Evolutionary conservation across 805 yeast genomes (phyloP), one percentile per base, ranked within the genome.

Genomic region (Ogataea nitratoaversa): DNA sequence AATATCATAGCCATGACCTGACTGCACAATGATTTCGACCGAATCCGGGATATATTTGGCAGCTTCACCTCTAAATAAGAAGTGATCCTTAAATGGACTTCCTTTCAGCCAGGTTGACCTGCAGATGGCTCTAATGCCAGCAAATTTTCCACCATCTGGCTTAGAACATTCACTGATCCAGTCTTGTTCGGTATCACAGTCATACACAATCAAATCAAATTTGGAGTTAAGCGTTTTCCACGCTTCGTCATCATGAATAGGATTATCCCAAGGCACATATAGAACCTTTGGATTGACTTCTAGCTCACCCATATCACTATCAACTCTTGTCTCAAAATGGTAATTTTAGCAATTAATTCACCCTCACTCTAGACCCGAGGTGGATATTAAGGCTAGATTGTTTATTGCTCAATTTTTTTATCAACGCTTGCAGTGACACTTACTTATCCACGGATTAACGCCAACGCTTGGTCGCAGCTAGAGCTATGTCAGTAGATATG

Each of bases 1-100:
- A 16, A 62, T 60, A 43, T 66, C 70, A 41, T 55, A 62, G 0
- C 71, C 71, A 47, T 66, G 70, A 0, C 71, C 71, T 0, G 69
- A 62, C 36, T 62, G 67, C 4, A 58, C 66, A 36, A 65, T 54
- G 20, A 65, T 54, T 47, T 66, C 59, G 13, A 62, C 61, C 0
- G 66, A 49, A 7, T 62, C 58, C 2, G 71, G 70, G 13, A 62
- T 16, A 9, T 49, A 30, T 28, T 50, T 54, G 2, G 62, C 65
- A 2, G 65, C 48, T 9, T 65, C 70, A 27, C 52, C 60, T 39
- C 69, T 53, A 42, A 60, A 56, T 1, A 59, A 42, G 30, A 44
- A 63, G 31, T 66, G 70, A 32, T 62, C 59, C 25, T 60, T 55
- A 37, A 61, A 65, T n/a, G 71, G 71, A 19, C 48, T 54, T 1